Percentiles rank a stretch among this genome's conserved stretches.
These are phyloP conservation scores for Pseudogymnoascus sp. DNA, from an alignment of 2,329 filamentous ascomycete genomes.

Conservation along the genomic window DNA sequence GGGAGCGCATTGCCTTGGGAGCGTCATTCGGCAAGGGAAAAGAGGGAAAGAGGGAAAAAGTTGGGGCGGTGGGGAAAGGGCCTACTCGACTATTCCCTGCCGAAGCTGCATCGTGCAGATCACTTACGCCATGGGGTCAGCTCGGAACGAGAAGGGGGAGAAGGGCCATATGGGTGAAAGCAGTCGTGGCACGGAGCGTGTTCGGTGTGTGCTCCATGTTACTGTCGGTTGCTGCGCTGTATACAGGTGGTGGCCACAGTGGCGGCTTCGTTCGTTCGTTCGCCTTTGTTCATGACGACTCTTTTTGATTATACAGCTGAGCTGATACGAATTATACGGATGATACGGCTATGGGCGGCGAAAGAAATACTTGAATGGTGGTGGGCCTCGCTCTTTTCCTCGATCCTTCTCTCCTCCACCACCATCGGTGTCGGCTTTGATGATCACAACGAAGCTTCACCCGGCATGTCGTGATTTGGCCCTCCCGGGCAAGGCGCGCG, in stretches of 20 bases:
- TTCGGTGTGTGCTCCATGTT: background rate
- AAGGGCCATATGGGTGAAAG: background rate
- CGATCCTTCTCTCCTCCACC: no score
- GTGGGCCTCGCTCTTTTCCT: no score
- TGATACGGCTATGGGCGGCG: background rate
- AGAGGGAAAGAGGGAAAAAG: background rate
- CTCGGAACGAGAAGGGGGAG: background rate
- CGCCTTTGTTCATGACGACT: background rate
- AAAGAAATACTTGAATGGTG: background rate
- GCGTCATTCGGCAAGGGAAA: background rate
- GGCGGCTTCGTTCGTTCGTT: background rate
- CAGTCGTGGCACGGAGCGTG: background rate
- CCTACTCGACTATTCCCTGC: background rate
- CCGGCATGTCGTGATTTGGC: no score
- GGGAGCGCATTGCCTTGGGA: background rate
- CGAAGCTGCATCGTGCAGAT: background rate
- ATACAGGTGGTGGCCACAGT: background rate
- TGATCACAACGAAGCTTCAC: no score
- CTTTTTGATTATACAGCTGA: background rate
- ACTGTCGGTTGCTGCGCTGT: background rate
- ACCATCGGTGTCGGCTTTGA: no score
- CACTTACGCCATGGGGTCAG: background rate
- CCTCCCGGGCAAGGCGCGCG: no score
- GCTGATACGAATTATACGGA: background rate
- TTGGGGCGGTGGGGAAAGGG: background rate